Conservation (phyloP, 805 yeast species). For the Kodamaea restingae region DNA sequence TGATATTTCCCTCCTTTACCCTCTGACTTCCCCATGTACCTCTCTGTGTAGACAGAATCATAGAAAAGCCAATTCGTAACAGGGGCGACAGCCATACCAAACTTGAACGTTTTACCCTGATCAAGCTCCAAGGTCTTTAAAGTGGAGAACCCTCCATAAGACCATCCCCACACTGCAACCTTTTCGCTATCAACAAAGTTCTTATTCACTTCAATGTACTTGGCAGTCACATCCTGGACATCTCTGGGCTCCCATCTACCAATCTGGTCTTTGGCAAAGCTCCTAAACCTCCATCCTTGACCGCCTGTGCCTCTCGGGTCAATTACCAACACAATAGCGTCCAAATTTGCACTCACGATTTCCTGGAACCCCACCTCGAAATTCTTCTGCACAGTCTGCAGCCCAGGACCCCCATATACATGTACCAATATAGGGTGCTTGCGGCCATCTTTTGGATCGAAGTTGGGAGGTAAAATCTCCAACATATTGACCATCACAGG, state of each 20-base stretch:
- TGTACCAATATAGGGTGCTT: constrained; percentile 64
- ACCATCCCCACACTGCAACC: constrained; percentile 97
- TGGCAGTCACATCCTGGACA: constrained; percentile 47
- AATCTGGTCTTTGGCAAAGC: constrained; percentile 52
- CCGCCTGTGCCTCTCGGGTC: constrained; percentile 87
- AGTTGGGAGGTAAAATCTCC: constrained; percentile 59
- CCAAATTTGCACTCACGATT: constrained; percentile 50
- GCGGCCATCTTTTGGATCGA: constrained; percentile 33
- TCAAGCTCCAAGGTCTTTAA: constrained; percentile 85
- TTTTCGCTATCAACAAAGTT: constrained; percentile 53
- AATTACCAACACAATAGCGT: constrained; percentile 59
- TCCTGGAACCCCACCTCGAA: constrained; percentile 56
- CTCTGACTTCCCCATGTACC: constrained; percentile 68
- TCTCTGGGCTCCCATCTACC: constrained; percentile 82
- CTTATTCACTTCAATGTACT: constrained; percentile 42
- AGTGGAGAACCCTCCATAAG: constrained; percentile 93
- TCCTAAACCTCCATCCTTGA: constrained; percentile 62
- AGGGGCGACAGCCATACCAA: constrained; percentile 96
- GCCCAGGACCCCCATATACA: constrained; percentile 82
- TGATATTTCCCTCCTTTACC: neutral
- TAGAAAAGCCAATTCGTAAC: constrained; percentile 92
- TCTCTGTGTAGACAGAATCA: constrained; percentile 90
- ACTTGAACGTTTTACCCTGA: constrained; percentile 67
- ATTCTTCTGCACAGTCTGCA: constrained; percentile 49
- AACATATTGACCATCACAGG: constrained; percentile 44